Conservation (phyloP, 305 asterid genomes). For the Fraxinus albicans region DNA sequence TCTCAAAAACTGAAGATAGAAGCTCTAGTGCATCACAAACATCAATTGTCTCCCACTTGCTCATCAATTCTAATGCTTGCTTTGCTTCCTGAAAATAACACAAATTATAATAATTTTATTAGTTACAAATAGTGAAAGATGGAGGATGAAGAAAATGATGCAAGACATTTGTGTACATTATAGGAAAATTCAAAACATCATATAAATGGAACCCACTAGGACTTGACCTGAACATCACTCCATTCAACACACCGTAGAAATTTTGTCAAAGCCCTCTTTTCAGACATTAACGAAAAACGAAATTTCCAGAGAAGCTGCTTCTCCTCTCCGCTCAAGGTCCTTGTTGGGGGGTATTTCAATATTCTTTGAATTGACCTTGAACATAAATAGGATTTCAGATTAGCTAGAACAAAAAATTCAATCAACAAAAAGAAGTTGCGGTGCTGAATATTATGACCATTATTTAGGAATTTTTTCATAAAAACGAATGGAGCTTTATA, state of each 20-base stretch:
- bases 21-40: conserved; percentile 97
- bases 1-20: conserved; percentile 94
- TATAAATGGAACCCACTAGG: not conserved
- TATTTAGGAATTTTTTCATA: not conserved
- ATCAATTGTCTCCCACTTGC: conserved; percentile 96
- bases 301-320: conserved; percentile 98
- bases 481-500: not conserved
- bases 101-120: not conserved
- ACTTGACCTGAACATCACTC: conserved; percentile 96
- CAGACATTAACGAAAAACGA: conserved; percentile 92
- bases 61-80: conserved; percentile 95
- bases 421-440: conserved; percentile 6
- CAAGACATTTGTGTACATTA: not conserved
- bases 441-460: not conserved
- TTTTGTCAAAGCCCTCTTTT: conserved; percentile 92
- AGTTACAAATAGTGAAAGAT: not conserved
- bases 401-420: conserved; percentile 16
- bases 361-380: conserved; percentile 90
- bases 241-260: conserved; percentile 97
- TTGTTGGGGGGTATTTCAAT: conserved; percentile 89
- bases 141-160: not conserved
- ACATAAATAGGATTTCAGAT: conserved; percentile 32
- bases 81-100: conserved; percentile 82
- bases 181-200: not conserved
- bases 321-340: conserved; percentile 95